These are phyloP conservation scores for Talaromyces marneffei DNA, from an alignment of 2,329 filamentous ascomycete species.

Conservation along the genomic window DNA sequence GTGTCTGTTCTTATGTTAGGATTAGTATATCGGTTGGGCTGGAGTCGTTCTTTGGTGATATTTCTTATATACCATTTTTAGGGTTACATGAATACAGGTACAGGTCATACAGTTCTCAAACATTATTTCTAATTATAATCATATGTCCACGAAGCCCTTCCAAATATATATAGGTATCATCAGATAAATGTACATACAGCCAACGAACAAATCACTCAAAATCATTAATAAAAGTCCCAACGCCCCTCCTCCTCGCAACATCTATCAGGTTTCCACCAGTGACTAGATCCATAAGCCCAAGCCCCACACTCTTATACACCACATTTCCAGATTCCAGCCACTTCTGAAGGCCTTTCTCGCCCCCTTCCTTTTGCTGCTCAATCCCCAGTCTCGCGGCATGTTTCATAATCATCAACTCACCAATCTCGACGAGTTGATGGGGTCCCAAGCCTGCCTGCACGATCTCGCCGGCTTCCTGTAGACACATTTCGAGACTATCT, in stretches of 20 bases:
- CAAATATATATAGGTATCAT: not conserved
- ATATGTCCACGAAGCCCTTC: not conserved
- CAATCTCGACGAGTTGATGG: conserved; percentile 76
- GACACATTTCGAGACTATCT: conserved; percentile 67
- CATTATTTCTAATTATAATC: not conserved
- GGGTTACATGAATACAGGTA: not conserved
- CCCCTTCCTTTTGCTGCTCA: conserved; percentile 26
- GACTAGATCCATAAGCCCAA: conserved; percentile 64
- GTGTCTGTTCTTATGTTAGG: not conserved
- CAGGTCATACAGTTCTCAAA: not conserved
- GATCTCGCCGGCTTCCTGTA: conserved; percentile 82
- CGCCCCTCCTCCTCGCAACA: conserved; percentile 49
- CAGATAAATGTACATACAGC: not conserved
- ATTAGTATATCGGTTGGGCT: not conserved
- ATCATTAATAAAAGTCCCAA: conserved; percentile 48
- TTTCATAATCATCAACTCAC: conserved; percentile 67
- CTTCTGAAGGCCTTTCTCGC: conserved; percentile 45
- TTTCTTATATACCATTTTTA: not conserved
- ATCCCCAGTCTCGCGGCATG: conserved; percentile 40
- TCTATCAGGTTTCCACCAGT: conserved; percentile 55
- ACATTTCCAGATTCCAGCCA: conserved; percentile 61
- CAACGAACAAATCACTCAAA: conserved; percentile 26
- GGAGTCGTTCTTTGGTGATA: conserved; percentile 1
- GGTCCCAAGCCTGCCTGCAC: conserved; percentile 69
- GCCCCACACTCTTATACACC: conserved; percentile 63